These are phyloP conservation scores for Colletotrichum tabaci DNA, from an alignment of 2,329 filamentous ascomycete genomes.

Conservation along the genomic window DNA sequence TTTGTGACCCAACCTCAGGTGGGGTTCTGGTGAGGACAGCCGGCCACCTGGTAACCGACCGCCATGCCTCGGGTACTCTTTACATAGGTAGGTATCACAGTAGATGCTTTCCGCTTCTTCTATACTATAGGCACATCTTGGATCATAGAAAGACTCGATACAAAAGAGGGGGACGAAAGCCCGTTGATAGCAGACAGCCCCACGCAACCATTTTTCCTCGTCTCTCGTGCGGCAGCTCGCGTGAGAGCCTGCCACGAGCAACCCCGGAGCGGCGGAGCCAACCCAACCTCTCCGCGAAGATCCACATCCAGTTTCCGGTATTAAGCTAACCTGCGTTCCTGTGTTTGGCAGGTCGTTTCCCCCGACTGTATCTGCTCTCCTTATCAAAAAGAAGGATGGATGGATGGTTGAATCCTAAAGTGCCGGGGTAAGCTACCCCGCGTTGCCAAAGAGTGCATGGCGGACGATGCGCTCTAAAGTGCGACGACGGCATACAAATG, in stretches of 20 bases:
- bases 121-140: no score
- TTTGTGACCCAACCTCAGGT: slow-evolving; percentile 15
- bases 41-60: neutral
- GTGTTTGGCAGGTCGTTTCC: neutral
- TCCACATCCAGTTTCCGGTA: neutral
- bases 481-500: neutral
- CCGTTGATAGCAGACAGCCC: no score
- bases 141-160: no score
- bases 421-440: slow-evolving; percentile 3
- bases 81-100: neutral
- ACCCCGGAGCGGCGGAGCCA: neutral
- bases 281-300: neutral
- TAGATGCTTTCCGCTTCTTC: neutral
- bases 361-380: neutral
- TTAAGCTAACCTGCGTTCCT: neutral
- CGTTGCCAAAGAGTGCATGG: neutral
- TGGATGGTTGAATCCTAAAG: neutral
- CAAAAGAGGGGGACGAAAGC: no score
- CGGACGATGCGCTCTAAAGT: neutral
- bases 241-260: no score
- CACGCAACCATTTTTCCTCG: no score
- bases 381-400: neutral
- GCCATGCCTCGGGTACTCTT: neutral
- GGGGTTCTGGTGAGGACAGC: slow-evolving; percentile 8
- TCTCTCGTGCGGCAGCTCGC: no score